Percentiles rank a stretch among this genome's conserved stretches.
phyloP scores from a whole-genome alignment of 2,329 filamentous ascomycete genomes.

The Colletotrichum endophyticum region DNA sequence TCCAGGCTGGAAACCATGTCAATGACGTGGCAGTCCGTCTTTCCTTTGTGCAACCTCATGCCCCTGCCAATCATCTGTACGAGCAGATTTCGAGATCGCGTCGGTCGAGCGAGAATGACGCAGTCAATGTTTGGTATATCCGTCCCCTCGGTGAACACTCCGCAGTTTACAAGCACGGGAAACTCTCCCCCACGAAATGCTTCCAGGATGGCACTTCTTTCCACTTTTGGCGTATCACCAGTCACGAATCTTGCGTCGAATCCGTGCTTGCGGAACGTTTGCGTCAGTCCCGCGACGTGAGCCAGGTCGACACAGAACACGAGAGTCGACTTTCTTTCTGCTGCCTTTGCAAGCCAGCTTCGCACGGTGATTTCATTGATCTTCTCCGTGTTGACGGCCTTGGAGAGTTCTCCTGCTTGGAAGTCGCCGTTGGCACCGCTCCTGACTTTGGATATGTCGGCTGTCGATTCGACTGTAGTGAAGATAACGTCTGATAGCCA shows the following conservation, averaged over 20 bases:
- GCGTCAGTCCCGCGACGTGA: constrained; percentile 78
- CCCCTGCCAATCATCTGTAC: constrained; percentile 98
- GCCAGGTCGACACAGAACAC: constrained; percentile 93
- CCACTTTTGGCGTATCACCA: constrained; percentile 73
- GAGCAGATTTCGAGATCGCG: constrained; percentile 88
- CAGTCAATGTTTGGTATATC: constrained; percentile 98
- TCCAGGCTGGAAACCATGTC: constrained; percentile 91
- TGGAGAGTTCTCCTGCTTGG: constrained; percentile 75
- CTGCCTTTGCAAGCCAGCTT: constrained; percentile 82
- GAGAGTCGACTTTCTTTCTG: constrained; percentile 79
- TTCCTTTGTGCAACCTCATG: constrained; percentile 81
- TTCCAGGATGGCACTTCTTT: constrained; percentile 73
- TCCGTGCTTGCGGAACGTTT: constrained; percentile 76
- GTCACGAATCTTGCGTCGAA: constrained; percentile 89
- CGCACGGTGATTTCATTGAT: constrained; percentile 86
- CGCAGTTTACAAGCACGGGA: constrained; percentile 91
- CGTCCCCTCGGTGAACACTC: constrained; percentile 95
- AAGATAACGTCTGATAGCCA: constrained; percentile 94
- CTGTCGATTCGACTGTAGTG: constrained; percentile 86
- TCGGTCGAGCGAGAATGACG: constrained; percentile 85
- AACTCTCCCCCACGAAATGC: constrained; percentile 79
- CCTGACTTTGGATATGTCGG: constrained; percentile 75
- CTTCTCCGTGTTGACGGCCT: constrained; percentile 79
- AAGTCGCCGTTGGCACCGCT: constrained; percentile 78
- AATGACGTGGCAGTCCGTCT: constrained; percentile 90